Conservation (phyloP, 2,329 filamentous ascomycete genomes). For the Penicillium italicum region DNA sequence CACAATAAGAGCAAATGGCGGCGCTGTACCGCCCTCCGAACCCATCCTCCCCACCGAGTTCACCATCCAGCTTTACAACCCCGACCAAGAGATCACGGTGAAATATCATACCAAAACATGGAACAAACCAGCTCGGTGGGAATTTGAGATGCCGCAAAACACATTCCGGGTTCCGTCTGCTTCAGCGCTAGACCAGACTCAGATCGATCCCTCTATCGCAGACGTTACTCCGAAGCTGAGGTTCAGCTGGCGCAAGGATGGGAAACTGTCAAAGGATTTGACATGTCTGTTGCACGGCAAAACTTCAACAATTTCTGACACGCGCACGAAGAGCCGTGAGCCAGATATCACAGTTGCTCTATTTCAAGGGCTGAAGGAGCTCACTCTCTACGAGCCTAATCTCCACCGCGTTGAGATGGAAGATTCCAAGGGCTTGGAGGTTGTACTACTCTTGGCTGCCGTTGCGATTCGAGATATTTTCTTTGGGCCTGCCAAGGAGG, state of each 20-base stretch:
- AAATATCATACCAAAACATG: constrained; percentile 68
- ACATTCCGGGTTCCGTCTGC: constrained; percentile 77
- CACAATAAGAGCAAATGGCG: constrained; percentile 68
- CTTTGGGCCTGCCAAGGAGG: constrained; percentile 63
- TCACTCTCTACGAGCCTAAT: constrained; percentile 93
- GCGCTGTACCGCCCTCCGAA: constrained; percentile 61
- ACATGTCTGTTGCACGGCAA: constrained; percentile 83
- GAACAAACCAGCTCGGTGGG: constrained; percentile 77
- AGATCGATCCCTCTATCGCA: constrained; percentile 56
- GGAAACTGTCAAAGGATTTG: constrained; percentile 80
- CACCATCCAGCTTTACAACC: constrained; percentile 86
- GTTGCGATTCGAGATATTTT: constrained; percentile 61
- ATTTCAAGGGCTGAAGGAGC: constrained; percentile 69
- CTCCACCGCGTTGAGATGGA: constrained; percentile 86
- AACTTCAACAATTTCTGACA: constrained; percentile 58
- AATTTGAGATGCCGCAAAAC: constrained; percentile 85
- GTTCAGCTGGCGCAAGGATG: constrained; percentile 87
- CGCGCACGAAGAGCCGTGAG: constrained; percentile 76
- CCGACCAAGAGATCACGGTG: constrained; percentile 75
- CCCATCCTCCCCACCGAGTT: constrained; percentile 76
- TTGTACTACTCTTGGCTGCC: constrained; percentile 65
- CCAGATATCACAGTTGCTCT: constrained; percentile 94
- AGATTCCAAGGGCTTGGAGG: constrained; percentile 87
- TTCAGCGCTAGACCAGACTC: constrained; percentile 72
- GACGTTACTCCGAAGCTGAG: constrained; percentile 66